Conservation (phyloP, 169 alveolate species). For the Plasmodium malariae region DNA sequence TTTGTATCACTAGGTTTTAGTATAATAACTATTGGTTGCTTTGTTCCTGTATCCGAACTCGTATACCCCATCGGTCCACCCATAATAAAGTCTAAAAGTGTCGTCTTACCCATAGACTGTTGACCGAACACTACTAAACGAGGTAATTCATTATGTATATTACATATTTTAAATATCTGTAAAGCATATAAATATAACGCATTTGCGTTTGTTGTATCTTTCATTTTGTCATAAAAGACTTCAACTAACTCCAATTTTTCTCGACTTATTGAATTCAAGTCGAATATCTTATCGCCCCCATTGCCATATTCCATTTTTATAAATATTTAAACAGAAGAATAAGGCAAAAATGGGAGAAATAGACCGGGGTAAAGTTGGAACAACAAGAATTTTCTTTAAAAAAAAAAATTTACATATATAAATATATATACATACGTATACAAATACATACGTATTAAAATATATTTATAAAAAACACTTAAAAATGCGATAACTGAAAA, state of each 20-base stretch:
- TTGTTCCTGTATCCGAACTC: constrained; percentile 92
- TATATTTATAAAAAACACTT: not conserved
- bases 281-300: constrained; percentile 70
- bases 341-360: not conserved
- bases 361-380: not conserved
- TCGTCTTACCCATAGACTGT: constrained; percentile 93
- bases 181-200: constrained; percentile 86
- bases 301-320: constrained; percentile 60
- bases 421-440: not conserved
- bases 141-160: constrained; percentile 91
- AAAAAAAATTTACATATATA: not conserved
- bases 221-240: constrained; percentile 72
- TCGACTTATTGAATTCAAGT: constrained; percentile 72
- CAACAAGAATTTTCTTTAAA: not conserved
- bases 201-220: constrained; percentile 85
- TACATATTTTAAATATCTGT: constrained; percentile 89
- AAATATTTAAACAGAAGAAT: constrained; percentile 1
- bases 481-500: no score
- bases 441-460: not conserved
- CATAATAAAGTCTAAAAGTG: constrained; percentile 91
- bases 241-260: constrained; percentile 66
- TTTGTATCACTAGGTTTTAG: constrained; percentile 84
- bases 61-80: constrained; percentile 94
- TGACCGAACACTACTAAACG: constrained; percentile 93
- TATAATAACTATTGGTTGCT: constrained; percentile 91